Evolutionary conservation across 176 grass and related monocot species (phyloP).

Genomic region (Cymbopogon citratus): DNA sequence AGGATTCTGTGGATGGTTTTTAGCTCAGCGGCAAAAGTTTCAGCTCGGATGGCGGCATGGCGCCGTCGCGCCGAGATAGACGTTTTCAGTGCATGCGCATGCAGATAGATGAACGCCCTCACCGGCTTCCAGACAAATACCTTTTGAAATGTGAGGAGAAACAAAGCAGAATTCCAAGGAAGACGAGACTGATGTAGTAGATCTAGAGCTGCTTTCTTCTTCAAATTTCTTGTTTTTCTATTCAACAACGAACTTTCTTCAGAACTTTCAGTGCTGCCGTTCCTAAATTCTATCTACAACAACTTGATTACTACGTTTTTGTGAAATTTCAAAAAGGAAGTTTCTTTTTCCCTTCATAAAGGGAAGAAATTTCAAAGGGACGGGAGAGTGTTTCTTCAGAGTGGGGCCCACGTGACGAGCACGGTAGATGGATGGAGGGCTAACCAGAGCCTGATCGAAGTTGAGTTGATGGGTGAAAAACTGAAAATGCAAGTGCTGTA

Average conservation of each 20-base stretch:
- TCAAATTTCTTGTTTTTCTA: neutral
- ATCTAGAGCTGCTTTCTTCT: neutral
- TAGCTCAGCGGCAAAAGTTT: neutral
- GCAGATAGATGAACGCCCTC: neutral
- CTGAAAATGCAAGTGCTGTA: too few relatives aligned
- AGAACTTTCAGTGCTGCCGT: neutral
- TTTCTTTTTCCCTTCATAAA: too few relatives aligned
- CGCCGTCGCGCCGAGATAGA: neutral
- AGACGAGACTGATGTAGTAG: neutral
- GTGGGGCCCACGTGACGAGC: too few relatives aligned
- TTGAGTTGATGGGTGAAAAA: too few relatives aligned
- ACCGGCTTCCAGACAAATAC: neutral
- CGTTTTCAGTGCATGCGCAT: neutral
- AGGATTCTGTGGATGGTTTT: conserved; percentile 1
- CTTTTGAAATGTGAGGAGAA: neutral
- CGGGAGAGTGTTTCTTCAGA: too few relatives aligned
- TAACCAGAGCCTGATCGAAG: too few relatives aligned
- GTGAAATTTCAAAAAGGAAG: too few relatives aligned
- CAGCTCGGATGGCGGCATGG: neutral
- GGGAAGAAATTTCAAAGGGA: too few relatives aligned
- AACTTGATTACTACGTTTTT: too few relatives aligned
- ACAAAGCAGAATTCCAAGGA: neutral
- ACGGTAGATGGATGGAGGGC: too few relatives aligned
- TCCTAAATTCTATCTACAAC: too few relatives aligned
- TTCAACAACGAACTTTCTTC: neutral